Base-by-base conservation (phyloP, 495 filamentous ascomycete species). In the Xylaria intraflava region DNA sequence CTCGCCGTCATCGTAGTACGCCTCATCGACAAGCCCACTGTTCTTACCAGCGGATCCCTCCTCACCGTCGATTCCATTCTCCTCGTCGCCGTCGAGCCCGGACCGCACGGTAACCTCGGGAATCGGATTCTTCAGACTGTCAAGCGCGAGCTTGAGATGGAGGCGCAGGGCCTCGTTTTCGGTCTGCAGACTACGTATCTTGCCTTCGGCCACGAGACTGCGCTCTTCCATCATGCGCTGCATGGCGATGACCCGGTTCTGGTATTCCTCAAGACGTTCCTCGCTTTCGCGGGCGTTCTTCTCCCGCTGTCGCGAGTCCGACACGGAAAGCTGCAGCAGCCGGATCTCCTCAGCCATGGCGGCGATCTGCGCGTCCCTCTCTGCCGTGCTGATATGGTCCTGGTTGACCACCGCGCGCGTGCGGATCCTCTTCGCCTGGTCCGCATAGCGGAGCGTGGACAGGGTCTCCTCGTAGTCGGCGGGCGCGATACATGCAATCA, bases 381-480 rank as follows among this genome's bases (percentile, higher is more conserved):
- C 86, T 2, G 90, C 91, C 16, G 85, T 78, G 17, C 84, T 87
- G 55, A 96, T 79, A 61, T 85, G 83, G 66, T 96, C 91, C 72
- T 96, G 88, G 73, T 98, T 98, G 59, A 95, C 88, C 24, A 86
- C 83, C n/a, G 94, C 93, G 22, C 87, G 86, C n/a, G 90, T 97
- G 61, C 92, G 90, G 69, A 98, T 98, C 29, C 85, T 84, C 75
- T 98, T 98, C 46, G 93, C 93, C 71, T 97, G 94, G 71, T 97
- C 92, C 27, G 93, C 93, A 69, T 97, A 98, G 27, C 93, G 89
- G 3, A 98, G 81, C 2, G 93, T 98, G 5, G 88, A 93, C 2
- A 98, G 83, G 0, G 93, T 97, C 65, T 98, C 93, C 48, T 98
- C 93, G 67, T 97, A 98, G 74, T 98, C 93, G 1, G 85, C 84